Percentiles rank a stretch among this genome's conserved stretches.
Conservation (phyloP, 345 rosid species). For the Lepidium aucheri region DNA sequence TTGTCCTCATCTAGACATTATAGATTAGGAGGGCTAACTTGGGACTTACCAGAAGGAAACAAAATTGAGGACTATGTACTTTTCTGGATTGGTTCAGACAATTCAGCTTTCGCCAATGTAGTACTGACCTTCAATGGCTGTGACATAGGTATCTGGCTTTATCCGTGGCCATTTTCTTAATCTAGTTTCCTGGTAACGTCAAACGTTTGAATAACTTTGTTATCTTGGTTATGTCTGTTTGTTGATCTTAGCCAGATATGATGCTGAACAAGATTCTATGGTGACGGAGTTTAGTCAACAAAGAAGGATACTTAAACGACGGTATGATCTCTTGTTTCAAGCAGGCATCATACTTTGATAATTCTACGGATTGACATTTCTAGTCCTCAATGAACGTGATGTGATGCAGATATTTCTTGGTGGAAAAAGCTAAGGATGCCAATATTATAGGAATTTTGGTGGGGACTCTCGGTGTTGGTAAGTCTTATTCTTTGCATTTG, state of each 20-base stretch:
- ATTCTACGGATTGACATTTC: neutral
- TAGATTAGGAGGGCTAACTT: slow-evolving; percentile 64
- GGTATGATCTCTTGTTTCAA: slow-evolving; percentile 37
- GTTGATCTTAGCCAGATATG: slow-evolving; percentile 75
- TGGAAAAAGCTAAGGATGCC: slow-evolving; percentile 97
- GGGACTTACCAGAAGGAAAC: slow-evolving; percentile 55
- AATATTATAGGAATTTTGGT: slow-evolving; percentile 86
- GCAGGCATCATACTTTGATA: neutral
- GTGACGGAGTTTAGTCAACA: slow-evolving; percentile 70
- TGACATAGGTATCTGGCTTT: slow-evolving; percentile 57
- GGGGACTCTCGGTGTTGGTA: slow-evolving; percentile 98
- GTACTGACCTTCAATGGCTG: slow-evolving; percentile 75
- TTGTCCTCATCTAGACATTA: slow-evolving; percentile 22
- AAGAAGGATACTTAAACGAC: slow-evolving; percentile 71
- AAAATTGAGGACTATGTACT: slow-evolving; percentile 65
- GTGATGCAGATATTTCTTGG: slow-evolving; percentile 73
- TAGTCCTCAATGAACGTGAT: neutral
- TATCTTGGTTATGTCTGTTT: slow-evolving; percentile 14
- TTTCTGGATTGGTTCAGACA: slow-evolving; percentile 72
- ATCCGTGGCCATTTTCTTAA: neutral
- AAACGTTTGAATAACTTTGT: neutral
- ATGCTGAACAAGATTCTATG: slow-evolving; percentile 52
- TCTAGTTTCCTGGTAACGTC: neutral
- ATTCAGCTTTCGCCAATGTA: slow-evolving; percentile 74
- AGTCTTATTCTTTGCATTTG: slow-evolving; percentile 4